Evolutionary conservation across 2,329 filamentous ascomycete species (phyloP), one percentile per base, ranked within the genome.

Genomic region (Gaeumannomyces tritici): DNA sequence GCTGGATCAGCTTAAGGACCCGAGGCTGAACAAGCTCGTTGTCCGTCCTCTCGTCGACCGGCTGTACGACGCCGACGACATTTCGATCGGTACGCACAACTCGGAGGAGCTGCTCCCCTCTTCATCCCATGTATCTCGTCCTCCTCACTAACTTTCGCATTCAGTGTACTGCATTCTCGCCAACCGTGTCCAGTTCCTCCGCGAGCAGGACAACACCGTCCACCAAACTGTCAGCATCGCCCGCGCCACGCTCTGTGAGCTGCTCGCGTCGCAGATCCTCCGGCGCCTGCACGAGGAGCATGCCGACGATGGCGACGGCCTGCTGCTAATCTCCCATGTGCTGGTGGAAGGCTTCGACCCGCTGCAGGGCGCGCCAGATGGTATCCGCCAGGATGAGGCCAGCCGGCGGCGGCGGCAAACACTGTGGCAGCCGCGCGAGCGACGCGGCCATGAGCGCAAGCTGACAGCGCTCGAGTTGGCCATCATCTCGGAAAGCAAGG

Each of bases 401-500:
- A 29, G 35, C 29, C 59, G 60, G 11, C 60, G 54, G 11, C 55
- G 55, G 68, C 55, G 55, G 26, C 55, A 56, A 12, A 56, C 71
- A 4, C 75, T 77, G 61, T 77, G 75, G 74, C 73, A 74, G 0
- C 69, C 75, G 2, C 73, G 76, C 60, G 70, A 74, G 21, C 69
- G 74, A 66, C 70, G 72, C 60, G 75, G 75, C 28, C 72, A 76
- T 56, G 78, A 79, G 67, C 71, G 83, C 62, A 87, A 86, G 70
- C 73, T 89, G 35, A 89, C 87, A 0, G 89, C 90, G 15, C 80
- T 96, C 9, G 91, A 96, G 74, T 84, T 95, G 35, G 91, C 90
- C 61, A 95, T 95, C 65, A 79, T 95, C 51, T 91, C 88, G 1
- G 89, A 93, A 73, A 90, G 89, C 73, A 93, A 93, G 73, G 78